phyloP scores from a whole-genome alignment of 345 rosid species.

The Microcos paniculata region DNA sequence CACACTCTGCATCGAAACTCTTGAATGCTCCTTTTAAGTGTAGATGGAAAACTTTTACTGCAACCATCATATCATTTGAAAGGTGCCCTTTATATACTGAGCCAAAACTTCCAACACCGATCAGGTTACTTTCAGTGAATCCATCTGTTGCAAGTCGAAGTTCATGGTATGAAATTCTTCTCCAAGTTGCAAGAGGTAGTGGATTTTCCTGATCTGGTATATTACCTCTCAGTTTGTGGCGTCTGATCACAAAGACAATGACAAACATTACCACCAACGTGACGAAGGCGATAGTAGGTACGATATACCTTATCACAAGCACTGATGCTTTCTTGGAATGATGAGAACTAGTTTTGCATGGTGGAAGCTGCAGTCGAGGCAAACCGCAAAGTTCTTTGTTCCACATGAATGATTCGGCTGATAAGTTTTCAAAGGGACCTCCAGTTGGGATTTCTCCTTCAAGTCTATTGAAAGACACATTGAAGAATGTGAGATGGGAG shows the following conservation, averaged over 20 bases:
- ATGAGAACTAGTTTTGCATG: neutral
- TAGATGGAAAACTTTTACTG: slow-evolving; percentile 10
- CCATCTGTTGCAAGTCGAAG: too few species aligned
- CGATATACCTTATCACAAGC: neutral
- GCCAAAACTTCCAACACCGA: slow-evolving; percentile 9
- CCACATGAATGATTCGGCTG: slow-evolving; percentile 14
- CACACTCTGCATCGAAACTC: slow-evolving; percentile 16
- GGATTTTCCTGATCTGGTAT: neutral
- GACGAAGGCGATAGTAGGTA: neutral
- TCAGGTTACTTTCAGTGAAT: too few species aligned
- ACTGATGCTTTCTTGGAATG: neutral
- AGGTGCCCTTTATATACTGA: slow-evolving; percentile 13
- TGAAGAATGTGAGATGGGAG: neutral
- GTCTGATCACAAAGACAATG: too few species aligned
- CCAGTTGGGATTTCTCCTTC: slow-evolving; percentile 20
- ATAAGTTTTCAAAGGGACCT: slow-evolving; percentile 25
- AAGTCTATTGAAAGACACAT: slow-evolving; percentile 24
- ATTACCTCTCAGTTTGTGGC: neutral
- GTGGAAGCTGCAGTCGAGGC: neutral
- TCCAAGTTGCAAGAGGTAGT: neutral
- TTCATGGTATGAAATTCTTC: neutral
- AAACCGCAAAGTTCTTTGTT: slow-evolving; percentile 19
- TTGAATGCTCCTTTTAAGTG: neutral
- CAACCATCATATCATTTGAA: neutral
- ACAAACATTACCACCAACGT: neutral